Evolutionary conservation across 768 basidiomycete species (phyloP).

Genomic region (Russula virescens): DNA sequence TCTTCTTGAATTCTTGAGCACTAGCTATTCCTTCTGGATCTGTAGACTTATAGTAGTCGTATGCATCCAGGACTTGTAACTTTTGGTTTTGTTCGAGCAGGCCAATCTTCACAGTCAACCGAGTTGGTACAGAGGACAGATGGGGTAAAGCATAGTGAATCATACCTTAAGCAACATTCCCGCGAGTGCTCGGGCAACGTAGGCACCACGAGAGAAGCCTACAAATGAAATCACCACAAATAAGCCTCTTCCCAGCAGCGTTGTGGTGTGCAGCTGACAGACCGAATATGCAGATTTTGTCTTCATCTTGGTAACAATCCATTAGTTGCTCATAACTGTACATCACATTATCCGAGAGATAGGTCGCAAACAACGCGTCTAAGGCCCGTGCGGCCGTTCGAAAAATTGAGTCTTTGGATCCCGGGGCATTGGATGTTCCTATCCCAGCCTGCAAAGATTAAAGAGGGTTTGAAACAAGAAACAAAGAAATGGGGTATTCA

Average conservation of each 20-base stretch:
- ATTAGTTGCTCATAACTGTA: constrained; percentile 74
- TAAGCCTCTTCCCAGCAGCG: constrained; percentile 15
- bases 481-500: constrained; percentile 27
- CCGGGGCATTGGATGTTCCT: constrained; percentile 51
- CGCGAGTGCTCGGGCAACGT: constrained; percentile 64
- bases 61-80: constrained; percentile 73
- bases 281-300: constrained; percentile 74
- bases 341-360: constrained; percentile 63
- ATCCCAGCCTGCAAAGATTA: constrained; percentile 37
- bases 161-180: constrained; percentile 59
- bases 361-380: constrained; percentile 74
- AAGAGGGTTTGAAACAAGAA: neutral
- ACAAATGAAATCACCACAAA: constrained; percentile 23
- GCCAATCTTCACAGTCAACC: constrained; percentile 46
- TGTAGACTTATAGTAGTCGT: constrained; percentile 56
- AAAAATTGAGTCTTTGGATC: constrained; percentile 56
- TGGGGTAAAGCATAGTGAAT: constrained; percentile 29
- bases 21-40: constrained; percentile 43
- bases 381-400: constrained; percentile 52
- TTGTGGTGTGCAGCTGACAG: constrained; percentile 2
- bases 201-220: constrained; percentile 76
- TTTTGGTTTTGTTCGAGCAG: too few relatives aligned
- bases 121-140: neutral
- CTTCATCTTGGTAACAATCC: constrained; percentile 66
- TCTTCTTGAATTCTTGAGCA: constrained; percentile 63